Conservation (phyloP, 306 rosid genomes). For the Quercus aquifolioides region DNA sequence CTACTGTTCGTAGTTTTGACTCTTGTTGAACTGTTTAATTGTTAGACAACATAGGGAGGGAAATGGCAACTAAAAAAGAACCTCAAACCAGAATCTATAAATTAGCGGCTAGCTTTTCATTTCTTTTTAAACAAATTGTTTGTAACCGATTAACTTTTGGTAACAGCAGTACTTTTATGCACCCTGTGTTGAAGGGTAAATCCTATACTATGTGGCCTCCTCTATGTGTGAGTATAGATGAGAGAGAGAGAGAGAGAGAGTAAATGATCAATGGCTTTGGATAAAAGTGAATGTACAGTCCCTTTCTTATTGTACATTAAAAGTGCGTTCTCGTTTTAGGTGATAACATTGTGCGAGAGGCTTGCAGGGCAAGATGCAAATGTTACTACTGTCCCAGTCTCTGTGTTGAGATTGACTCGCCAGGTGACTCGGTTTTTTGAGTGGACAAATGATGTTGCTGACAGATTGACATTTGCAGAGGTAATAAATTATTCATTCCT, state of each 20-base stretch:
- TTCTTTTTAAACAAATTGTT: neutral
- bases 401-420: conserved; percentile 84
- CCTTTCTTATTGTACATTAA: neutral
- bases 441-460: conserved; percentile 98
- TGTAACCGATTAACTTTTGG: neutral
- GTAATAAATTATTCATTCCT: conserved; percentile 32
- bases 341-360: conserved; percentile 92
- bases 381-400: conserved; percentile 89
- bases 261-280: neutral
- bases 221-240: too few species aligned
- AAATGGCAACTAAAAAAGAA: neutral
- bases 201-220: neutral
- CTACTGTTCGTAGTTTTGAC: neutral
- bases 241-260: neutral
- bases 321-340: conserved; percentile 41
- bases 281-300: neutral
- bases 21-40: neutral
- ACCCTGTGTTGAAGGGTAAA: neutral
- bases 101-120: neutral
- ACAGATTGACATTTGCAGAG: conserved; percentile 94
- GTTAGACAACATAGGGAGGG: neutral
- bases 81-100: neutral
- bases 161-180: neutral
- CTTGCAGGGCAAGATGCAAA: conserved; percentile 98
- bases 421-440: conserved; percentile 83